Evolutionary conservation across 129 eudicot genomes (phyloP).

Genomic region (Centrapalus pauciflorus): DNA sequence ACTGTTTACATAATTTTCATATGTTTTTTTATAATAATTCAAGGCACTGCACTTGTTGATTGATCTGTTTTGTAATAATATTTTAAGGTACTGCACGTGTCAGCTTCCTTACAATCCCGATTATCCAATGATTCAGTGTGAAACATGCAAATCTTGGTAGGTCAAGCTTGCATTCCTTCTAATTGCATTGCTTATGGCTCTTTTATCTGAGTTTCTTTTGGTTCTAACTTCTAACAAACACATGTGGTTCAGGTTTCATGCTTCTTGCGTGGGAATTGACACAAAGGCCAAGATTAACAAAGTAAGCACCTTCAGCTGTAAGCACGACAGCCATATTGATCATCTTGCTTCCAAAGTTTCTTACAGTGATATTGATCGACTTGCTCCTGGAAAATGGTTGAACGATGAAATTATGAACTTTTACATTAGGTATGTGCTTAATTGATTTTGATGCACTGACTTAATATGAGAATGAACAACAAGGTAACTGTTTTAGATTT

Average conservation of each 20-base stretch:
- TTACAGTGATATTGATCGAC: too few relatives aligned
- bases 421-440: too few relatives aligned
- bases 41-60: background rate
- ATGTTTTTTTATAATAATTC: background rate
- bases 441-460: too few relatives aligned
- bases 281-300: too few relatives aligned
- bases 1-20: background rate
- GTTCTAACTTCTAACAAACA: background rate
- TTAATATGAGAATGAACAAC: too few relatives aligned
- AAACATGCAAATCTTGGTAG: background rate
- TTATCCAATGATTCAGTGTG: background rate
- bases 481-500: too few relatives aligned
- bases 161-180: background rate
- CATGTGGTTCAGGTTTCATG: background rate
- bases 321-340: too few relatives aligned
- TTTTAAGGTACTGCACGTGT: conserved; percentile 1
- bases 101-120: background rate
- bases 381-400: too few relatives aligned
- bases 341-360: too few relatives aligned
- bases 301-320: too few relatives aligned
- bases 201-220: background rate
- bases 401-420: too few relatives aligned
- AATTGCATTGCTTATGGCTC: background rate
- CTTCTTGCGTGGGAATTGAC: background rate
- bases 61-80: background rate